Evolutionary conservation across 2,329 filamentous ascomycete species (phyloP).

Genomic region (Juglanconis juglandina): DNA sequence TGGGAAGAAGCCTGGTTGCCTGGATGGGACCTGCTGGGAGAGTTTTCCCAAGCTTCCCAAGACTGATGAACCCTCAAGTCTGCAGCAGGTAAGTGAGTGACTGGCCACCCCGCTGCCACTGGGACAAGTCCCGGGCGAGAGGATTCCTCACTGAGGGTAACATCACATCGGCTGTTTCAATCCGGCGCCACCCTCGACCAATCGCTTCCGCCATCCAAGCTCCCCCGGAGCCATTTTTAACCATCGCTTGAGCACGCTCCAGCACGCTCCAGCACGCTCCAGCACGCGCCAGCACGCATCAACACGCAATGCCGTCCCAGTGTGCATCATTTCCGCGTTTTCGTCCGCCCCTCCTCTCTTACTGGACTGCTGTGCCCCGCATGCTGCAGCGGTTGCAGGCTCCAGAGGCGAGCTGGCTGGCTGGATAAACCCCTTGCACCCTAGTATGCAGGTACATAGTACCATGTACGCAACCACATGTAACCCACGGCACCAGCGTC

Average conservation of each 20-base stretch:
- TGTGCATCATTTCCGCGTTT: neutral
- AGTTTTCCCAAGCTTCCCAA: neutral
- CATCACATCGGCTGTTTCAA: slow-evolving; percentile 3
- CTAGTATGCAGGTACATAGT: no score
- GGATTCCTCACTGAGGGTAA: neutral
- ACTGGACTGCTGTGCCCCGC: neutral
- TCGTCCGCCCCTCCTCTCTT: neutral
- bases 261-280: neutral
- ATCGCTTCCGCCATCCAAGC: neutral
- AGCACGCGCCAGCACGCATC: neutral
- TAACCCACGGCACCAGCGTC: neutral
- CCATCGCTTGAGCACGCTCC: neutral
- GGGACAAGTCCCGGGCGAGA: no score
- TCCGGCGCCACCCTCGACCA: slow-evolving; percentile 1
- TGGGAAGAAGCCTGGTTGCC: no score
- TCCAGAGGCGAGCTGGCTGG: neutral
- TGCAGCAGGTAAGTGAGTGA: neutral
- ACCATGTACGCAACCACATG: neutral
- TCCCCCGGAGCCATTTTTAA: neutral
- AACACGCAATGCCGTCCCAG: neutral
- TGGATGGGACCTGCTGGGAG: neutral
- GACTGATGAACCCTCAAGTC: no score
- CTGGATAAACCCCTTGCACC: neutral
- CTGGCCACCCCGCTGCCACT: neutral
- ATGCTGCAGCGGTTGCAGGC: neutral